Evolutionary conservation across 2,329 filamentous ascomycete species (phyloP), one percentile per base, ranked within the genome.

Genomic region (Colletotrichum euphorbiae): DNA sequence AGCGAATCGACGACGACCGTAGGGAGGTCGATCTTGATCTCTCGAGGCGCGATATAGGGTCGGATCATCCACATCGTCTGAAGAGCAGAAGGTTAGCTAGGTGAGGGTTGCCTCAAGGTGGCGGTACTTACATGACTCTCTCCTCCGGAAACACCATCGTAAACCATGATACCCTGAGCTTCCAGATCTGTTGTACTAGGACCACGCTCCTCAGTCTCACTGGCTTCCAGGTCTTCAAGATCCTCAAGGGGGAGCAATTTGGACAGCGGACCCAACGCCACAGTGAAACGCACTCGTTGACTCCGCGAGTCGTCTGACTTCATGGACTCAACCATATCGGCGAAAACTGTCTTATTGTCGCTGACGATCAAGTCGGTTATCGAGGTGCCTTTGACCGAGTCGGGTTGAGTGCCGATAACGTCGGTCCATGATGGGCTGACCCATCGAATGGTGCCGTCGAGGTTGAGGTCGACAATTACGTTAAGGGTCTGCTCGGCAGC

Each of bases 61-160:
- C 96, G 92, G 73, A 99, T 89, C 94, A 99, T 99, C 96, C 96
- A 99, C 97, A 99, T 99, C 17, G 93, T 97, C 93, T 97, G 74
- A 38, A 56, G 38, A 12, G 33, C 28, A 9, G 17, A 19, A 19
- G 13, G 40, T 72, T 60, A 71, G 67, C 38, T n/a, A 31, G 17
- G 11, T 15, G 15, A 13, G 13, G 28, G 7, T 24, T 12, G 3
- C 2, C 24, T 43, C 15, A 60, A 46, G 36, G 13, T n/a, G 36
- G 57, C 6, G 65, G 11, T 62, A 86, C 92, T 84, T 87, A 97
- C 93, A 84, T 98, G 95, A 75, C 93, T 96, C 77, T 96, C 93
- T 63, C 90, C 91, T 58, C 93, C 94, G 42, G 93, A 93, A 12
- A 91, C 88, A 70, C 92, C 90, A 78, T 98, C 94, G 77, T 97